Conservation (phyloP, 2,329 filamentous ascomycete species). For the Colletotrichum somersetense region DNA sequence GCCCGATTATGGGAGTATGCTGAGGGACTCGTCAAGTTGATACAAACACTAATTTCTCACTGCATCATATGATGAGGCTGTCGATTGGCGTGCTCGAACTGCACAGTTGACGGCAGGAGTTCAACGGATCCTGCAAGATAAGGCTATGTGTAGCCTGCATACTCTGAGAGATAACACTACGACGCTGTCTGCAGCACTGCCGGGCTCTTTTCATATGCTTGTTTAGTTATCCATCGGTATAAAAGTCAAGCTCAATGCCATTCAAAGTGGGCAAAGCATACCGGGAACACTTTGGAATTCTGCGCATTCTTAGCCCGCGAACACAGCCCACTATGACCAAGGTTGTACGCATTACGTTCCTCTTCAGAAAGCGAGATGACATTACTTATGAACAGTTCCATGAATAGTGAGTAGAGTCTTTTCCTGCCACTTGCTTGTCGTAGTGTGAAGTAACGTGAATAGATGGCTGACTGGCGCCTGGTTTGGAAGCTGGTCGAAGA, state of each 20-base stretch:
- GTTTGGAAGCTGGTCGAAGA: too few species aligned
- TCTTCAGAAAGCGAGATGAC: too few species aligned
- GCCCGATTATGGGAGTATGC: too few species aligned
- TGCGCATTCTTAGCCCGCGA: neutral
- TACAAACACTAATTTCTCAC: neutral
- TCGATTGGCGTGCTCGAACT: neutral
- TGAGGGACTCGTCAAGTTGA: too few species aligned
- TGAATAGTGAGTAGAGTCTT: too few species aligned
- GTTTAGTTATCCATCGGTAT: neutral
- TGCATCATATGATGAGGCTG: neutral
- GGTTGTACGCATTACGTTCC: neutral
- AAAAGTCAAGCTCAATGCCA: neutral
- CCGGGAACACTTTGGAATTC: neutral
- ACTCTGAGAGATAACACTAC: too few species aligned
- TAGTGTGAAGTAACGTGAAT: too few species aligned
- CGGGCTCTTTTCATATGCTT: neutral
- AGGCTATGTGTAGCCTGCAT: neutral
- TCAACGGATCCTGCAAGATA: neutral
- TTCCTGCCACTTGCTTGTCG: too few species aligned
- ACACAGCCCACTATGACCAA: neutral
- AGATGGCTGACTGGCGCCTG: too few species aligned
- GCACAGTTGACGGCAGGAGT: neutral
- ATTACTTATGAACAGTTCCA: too few species aligned
- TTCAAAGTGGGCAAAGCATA: neutral
- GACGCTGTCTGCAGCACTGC: neutral